Conservation (phyloP, 2,329 filamentous ascomycete species). For the Colletotrichum trifolii region DNA sequence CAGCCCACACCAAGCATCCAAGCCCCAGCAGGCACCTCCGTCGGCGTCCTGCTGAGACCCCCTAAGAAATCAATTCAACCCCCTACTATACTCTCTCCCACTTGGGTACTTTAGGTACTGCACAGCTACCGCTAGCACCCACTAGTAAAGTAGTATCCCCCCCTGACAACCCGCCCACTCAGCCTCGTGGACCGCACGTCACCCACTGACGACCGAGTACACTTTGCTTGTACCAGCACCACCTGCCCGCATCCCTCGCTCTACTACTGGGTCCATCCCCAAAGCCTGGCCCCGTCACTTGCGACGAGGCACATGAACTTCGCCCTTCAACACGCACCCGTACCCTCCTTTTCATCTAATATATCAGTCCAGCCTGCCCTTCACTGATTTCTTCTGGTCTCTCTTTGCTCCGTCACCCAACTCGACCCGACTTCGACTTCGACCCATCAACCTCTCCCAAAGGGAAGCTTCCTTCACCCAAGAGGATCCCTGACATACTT, state of each 20-base stretch:
- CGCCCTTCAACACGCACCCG: constrained; percentile 43
- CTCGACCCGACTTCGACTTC: constrained; percentile 26
- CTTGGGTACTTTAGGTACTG: no score
- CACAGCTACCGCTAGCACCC: constrained; percentile 22
- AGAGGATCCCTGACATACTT: constrained; percentile 40
- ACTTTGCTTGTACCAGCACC: background rate
- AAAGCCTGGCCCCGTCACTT: constrained; percentile 24
- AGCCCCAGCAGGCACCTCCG: constrained; percentile 36
- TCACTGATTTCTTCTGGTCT: background rate
- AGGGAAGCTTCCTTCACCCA: constrained; percentile 43
- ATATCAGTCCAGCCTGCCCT: constrained; percentile 36
- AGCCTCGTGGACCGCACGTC: constrained; percentile 59
- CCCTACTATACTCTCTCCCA: constrained; percentile 12
- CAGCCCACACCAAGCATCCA: constrained; percentile 37
- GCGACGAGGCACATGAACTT: constrained; percentile 41
- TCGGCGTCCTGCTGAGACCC: constrained; percentile 36
- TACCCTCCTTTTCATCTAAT: constrained; percentile 37
- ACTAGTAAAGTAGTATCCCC: constrained; percentile 22
- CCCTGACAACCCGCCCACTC: constrained; percentile 42
- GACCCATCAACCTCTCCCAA: constrained; percentile 11
- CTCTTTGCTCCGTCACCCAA: constrained; percentile 19
- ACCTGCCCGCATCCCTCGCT: constrained; percentile 34
- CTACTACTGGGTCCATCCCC: constrained; percentile 31
- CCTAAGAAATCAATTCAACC: constrained; percentile 33
- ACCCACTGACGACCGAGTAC: constrained; percentile 48